These are phyloP conservation scores for Thermomyces lanuginosus DNA, from an alignment of 2,329 filamentous ascomycete species.

Conservation along the genomic window DNA sequence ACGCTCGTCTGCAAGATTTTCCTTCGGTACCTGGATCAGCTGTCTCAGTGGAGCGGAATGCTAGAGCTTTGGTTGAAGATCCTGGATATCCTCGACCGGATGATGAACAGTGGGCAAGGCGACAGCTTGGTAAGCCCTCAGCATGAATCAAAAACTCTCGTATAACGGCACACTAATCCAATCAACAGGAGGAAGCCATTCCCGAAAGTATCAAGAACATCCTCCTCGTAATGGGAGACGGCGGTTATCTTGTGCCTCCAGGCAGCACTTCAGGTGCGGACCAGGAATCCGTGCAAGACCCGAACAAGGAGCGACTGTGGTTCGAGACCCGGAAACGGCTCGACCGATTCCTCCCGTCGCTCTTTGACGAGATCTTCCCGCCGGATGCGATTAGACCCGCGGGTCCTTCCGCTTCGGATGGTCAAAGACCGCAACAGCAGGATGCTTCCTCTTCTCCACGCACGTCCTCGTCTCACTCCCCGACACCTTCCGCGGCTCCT, in stretches of 20 bases:
- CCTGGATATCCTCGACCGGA: slow-evolving; percentile 80
- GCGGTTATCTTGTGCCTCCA: slow-evolving; percentile 64
- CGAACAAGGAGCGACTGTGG: slow-evolving; percentile 41
- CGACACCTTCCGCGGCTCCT: too few species aligned
- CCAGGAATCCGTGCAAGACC: slow-evolving; percentile 40
- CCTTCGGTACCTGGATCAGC: slow-evolving; percentile 72
- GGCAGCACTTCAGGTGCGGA: too few species aligned
- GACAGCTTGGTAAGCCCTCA: slow-evolving; percentile 57
- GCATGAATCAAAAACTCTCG: slow-evolving; percentile 3
- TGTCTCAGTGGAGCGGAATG: slow-evolving; percentile 77
- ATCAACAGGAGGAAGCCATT: slow-evolving; percentile 71
- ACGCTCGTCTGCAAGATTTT: slow-evolving; percentile 91
- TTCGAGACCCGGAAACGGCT: slow-evolving; percentile 44
- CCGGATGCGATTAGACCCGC: too few species aligned
- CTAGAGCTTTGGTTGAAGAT: slow-evolving; percentile 84
- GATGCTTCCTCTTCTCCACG: too few species aligned
- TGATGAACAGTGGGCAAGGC: slow-evolving; percentile 90
- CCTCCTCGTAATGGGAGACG: slow-evolving; percentile 82
- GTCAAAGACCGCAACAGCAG: too few species aligned
- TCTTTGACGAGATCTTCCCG: slow-evolving; percentile 45
- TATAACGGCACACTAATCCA: slow-evolving; percentile 2
- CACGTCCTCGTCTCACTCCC: too few species aligned
- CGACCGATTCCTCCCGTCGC: slow-evolving; percentile 42
- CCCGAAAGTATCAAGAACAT: slow-evolving; percentile 94
- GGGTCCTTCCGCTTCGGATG: slow-evolving; percentile 11